Evolutionary conservation across 441 rosid genomes (phyloP), one percentile per base, ranked within the genome.

Genomic region (Populus trichocarpa): DNA sequence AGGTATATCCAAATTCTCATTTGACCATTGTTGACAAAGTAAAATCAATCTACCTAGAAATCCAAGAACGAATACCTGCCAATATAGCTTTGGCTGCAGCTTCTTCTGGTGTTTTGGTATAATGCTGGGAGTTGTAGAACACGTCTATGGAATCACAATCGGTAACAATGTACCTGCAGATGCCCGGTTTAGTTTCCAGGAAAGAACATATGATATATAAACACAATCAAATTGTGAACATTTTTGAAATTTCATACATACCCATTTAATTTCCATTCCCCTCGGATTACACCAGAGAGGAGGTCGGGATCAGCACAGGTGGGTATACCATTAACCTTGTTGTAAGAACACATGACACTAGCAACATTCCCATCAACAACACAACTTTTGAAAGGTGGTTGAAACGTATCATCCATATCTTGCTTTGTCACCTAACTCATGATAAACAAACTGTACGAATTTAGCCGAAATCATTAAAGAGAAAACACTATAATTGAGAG

Each of bases 341-440:
- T 95, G 80, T 92, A 95, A 16, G 97, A 93, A 74, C 97, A 95
- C 97, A 95, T 95, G 22, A 95, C 97, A 85, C 99, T 92, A 0
- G 98, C 99, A 32, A 93, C 99, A 76, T 95, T 93, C 73, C 99
- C 99, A 72, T 95, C 99, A 32, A 90, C 13, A 8, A 95, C 97
- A 75, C 99, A 93, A 20, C 97, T 93, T 81, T 92, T 93, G 88
- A 95, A 95, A 25, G 99, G 99, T 76, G 97, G 96, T 80, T 95
- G 97, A 74, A 89, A 95, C 10, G 97, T 95, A 77, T 95, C 99
- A 78, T 93, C 97, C 88, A 95, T 2, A 76, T 95, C 99, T 78
- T 95, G 97, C 76, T 93, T 79, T 10, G 90, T 92, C 66, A 96
- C 99, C 99, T 96, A 85, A 79, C 64, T 65, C 86, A 61, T n/a